These are phyloP conservation scores for Nepenthes gracilis DNA, from an alignment of 148 eudicot species.

Conservation along the genomic window DNA sequence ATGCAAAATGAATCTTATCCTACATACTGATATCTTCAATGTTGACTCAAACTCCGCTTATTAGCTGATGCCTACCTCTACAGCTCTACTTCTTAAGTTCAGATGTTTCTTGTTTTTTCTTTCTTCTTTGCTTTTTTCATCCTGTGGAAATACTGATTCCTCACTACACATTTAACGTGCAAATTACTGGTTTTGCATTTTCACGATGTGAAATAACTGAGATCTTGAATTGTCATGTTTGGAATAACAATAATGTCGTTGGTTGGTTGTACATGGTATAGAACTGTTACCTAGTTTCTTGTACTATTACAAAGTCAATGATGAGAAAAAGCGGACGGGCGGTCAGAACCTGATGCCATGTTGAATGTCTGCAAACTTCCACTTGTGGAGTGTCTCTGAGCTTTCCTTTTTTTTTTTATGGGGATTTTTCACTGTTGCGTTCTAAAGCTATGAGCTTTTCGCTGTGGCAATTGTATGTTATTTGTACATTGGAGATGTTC, in stretches of 20 bases:
- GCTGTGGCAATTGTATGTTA: no score
- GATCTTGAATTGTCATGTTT: no score
- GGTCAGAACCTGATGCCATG: conserved; percentile 31
- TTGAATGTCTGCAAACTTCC: conserved; percentile 21
- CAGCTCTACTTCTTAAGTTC: not conserved
- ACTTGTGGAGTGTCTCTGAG: conserved; percentile 21
- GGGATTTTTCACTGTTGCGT: not conserved
- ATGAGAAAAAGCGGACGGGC: conserved; percentile 33
- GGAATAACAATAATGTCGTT: not conserved
- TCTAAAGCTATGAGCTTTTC: not conserved
- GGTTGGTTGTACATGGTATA: not conserved
- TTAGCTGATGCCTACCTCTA: conserved; percentile 29
- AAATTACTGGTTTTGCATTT: no score
- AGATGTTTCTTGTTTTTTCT: not conserved
- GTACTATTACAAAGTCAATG: conserved; percentile 3
- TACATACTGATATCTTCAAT: conserved; percentile 36
- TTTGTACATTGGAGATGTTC: no score
- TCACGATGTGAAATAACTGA: no score
- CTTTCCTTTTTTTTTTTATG: not conserved
- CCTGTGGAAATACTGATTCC: not conserved
- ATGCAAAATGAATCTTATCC: conserved; percentile 28
- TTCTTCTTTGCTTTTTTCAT: not conserved
- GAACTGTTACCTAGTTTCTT: not conserved
- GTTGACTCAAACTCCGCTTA: conserved; percentile 30
- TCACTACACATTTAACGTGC: not conserved